phyloP scores from a whole-genome alignment of 768 basidiomycete species.

The Naganishia randhawae region DNA sequence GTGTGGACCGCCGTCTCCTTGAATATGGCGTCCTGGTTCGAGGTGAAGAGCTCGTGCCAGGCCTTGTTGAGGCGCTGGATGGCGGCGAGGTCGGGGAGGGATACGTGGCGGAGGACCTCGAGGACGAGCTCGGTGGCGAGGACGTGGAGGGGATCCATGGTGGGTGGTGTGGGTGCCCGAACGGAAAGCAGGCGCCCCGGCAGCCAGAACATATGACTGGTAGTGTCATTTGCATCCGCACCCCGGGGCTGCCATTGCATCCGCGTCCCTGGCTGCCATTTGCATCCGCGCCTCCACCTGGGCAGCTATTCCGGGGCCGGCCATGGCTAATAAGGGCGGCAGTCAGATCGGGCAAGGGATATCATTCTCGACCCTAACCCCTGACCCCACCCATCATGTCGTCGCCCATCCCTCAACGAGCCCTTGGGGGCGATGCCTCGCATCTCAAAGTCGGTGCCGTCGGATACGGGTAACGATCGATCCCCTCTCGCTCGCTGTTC shows the following conservation, averaged over 20 bases:
- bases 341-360: no score
- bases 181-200: no score
- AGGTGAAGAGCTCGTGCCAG: slow-evolving; percentile 9
- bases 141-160: slow-evolving; percentile 6
- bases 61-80: neutral
- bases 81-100: neutral
- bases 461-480: slow-evolving; percentile 22
- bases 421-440: slow-evolving; percentile 26
- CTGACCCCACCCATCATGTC: no score
- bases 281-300: slow-evolving; percentile 4
- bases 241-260: no score
- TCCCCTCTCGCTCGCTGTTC: neutral
- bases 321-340: no score
- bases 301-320: neutral
- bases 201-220: no score
- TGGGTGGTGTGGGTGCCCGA: neutral
- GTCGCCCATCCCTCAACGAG: slow-evolving; percentile 12
- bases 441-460: slow-evolving; percentile 29
- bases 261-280: neutral
- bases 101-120: slow-evolving; percentile 2
- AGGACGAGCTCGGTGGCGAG: slow-evolving; percentile 12
- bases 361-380: no score
- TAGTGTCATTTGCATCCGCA: no score
- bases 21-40: neutral
- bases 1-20: neutral